Evolutionary conservation across 352 stramenopile genomes (phyloP), one percentile per base, ranked within the genome.

Genomic region (Pythium rishiriense): DNA sequence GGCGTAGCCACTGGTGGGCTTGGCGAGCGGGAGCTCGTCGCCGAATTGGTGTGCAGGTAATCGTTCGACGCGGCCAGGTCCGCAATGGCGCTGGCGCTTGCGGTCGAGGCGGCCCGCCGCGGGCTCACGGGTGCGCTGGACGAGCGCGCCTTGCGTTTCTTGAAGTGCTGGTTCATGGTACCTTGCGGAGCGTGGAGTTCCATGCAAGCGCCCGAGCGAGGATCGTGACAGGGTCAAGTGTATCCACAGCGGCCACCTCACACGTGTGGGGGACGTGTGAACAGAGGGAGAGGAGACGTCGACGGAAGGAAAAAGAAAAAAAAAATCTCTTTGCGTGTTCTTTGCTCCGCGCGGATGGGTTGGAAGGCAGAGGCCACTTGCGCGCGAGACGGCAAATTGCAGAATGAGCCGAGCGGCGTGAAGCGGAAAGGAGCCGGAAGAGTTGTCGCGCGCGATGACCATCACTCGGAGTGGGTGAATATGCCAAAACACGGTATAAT

Each of bases 141-240:
- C 56, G 72, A 61, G 69, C 76, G 68, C 63, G 68, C 75, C 75
- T 88, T 90, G 66, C 82, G 76, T 62, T 89, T 89, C 73, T 87
- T 87, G 61, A 84, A 85, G 62, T 76, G 79, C 45, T 85, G 78
- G 63, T 72, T 87, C 62, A 88, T 82, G 37, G 74, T 81, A 58
- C 46, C 2, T 0, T 10, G 10, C 5, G 31, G 1, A 3, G 28
- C 35, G 37, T 15, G 21, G 31, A 56, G 45, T 55, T 65, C 24
- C 58, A 58, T 66, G 29, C 42, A 26, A 15, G 3, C 25, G 28
- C 14, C 4, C 9, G 41, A n/a, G 45, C 11, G 8, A 35, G 46
- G n/a, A 29, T 26, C 26, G 17, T 31, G 46, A 58, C n/a, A n/a
- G 19, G 41, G 19, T n/a, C 48, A 46, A 31, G 29, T 63, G 45